These are phyloP conservation scores for Podila horticola DNA, from an alignment of 192 early-diverging fungal genomes.

Conservation along the genomic window DNA sequence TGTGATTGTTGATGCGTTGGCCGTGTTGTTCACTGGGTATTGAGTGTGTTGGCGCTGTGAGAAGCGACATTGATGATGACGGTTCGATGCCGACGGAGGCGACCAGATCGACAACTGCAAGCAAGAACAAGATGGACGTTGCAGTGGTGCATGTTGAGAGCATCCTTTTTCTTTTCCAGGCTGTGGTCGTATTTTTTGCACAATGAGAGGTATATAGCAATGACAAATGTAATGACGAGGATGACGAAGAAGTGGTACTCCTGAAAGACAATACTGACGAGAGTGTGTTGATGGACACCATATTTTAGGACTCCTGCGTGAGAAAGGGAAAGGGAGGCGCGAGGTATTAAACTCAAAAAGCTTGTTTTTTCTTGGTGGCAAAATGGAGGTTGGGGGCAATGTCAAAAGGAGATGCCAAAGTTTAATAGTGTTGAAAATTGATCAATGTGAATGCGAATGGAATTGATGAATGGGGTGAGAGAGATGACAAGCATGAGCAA, in stretches of 20 bases:
- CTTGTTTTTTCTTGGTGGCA: not conserved
- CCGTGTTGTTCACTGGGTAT: not conserved
- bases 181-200: slow-evolving; percentile 53
- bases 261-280: too few relatives aligned
- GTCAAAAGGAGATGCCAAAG: too few relatives aligned
- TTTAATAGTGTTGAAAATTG: not conserved
- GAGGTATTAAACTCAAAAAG: slow-evolving; percentile 49
- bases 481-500: too few relatives aligned
- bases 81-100: not conserved
- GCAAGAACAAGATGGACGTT: not conserved
- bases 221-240: too few relatives aligned
- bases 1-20: not conserved
- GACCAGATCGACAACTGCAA: not conserved
- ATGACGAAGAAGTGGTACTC: too few relatives aligned
- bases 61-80: not conserved
- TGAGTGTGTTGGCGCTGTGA: not conserved
- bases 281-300: too few relatives aligned
- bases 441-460: not conserved
- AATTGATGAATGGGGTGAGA: too few relatives aligned
- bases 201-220: slow-evolving; percentile 43
- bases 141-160: not conserved
- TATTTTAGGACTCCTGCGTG: too few relatives aligned
- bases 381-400: too few relatives aligned
- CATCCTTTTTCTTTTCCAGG: not conserved
- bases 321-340: too few relatives aligned